These are phyloP conservation scores for Cercospora nicotianae DNA, from an alignment of 2,329 filamentous ascomycete genomes.

Conservation along the genomic window DNA sequence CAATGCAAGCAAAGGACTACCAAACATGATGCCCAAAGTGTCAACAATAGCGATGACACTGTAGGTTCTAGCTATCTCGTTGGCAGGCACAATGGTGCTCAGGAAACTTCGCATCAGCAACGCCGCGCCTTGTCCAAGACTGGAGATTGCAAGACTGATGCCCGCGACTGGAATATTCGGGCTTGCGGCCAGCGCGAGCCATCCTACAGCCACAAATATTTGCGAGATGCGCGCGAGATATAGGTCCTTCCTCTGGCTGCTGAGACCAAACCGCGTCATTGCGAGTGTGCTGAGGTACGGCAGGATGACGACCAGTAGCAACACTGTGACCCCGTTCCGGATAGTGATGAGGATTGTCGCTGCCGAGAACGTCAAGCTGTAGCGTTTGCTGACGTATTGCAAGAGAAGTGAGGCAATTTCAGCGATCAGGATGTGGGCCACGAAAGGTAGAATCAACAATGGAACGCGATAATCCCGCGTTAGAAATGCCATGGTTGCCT, in stretches of 20 bases:
- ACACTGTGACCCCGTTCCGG: conserved; percentile 33
- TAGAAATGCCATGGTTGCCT: conserved; percentile 34
- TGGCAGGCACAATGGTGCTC: conserved; percentile 55
- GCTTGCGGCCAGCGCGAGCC: conserved; percentile 34
- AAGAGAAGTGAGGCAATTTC: conserved; percentile 42
- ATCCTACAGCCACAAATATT: conserved; percentile 33
- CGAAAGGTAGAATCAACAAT: conserved; percentile 35
- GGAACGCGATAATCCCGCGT: conserved; percentile 36
- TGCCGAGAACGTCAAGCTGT: conserved; percentile 47
- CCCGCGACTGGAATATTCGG: conserved; percentile 33
- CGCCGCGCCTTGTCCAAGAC: conserved; percentile 49
- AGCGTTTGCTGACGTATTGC: conserved; percentile 57
- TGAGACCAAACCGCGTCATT: conserved; percentile 25
- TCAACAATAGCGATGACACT: conserved; percentile 55
- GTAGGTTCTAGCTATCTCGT: conserved; percentile 57
- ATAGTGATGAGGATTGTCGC: conserved; percentile 39
- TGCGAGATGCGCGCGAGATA: conserved; percentile 36
- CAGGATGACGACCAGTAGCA: conserved; percentile 36
- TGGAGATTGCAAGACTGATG: conserved; percentile 48
- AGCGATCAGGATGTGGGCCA: conserved; percentile 33
- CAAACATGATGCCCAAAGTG: conserved; percentile 50
- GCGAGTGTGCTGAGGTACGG: conserved; percentile 33
- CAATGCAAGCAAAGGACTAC: conserved; percentile 50
- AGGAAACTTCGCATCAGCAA: conserved; percentile 52
- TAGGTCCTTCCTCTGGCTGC: conserved; percentile 36